Conservation (phyloP, 768 basidiomycete species). For the Suillus subluteus region DNA sequence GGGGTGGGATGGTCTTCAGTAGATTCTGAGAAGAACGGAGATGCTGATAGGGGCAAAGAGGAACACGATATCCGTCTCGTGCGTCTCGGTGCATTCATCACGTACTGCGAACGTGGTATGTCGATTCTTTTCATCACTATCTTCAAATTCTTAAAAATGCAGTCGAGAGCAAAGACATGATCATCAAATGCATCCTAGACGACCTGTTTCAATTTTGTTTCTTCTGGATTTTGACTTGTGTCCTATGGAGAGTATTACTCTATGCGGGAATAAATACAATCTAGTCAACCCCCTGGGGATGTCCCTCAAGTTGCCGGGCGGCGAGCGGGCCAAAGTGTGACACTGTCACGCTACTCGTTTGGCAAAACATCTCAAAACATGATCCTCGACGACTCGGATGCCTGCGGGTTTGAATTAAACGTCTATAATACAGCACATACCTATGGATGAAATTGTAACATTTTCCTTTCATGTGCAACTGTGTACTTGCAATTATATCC, state of each 20-base stretch:
- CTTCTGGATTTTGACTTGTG: not conserved
- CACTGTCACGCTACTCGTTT: no score
- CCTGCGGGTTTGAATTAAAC: no score
- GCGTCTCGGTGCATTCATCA: not conserved
- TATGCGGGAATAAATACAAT: not conserved
- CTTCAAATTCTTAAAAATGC: not conserved
- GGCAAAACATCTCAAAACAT: no score
- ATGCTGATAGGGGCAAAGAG: not conserved
- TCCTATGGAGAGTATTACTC: not conserved
- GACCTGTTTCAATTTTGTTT: not conserved
- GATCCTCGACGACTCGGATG: no score
- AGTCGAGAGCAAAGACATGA: not conserved
- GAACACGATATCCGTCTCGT: not conserved
- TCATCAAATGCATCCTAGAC: not conserved
- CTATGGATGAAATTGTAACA: no score
- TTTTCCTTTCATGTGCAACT: no score
- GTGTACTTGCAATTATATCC: no score
- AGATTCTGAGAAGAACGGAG: not conserved
- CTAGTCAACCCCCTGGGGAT: not conserved
- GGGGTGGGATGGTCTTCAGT: not conserved
- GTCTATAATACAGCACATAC: no score
- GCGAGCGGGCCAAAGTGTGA: no score
- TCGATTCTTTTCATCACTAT: not conserved
- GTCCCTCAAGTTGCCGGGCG: no score
- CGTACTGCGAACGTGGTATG: constrained; percentile 1